Percentiles rank a stretch among this genome's conserved stretches.
phyloP scores from a whole-genome alignment of 2,329 filamentous ascomycete species.

The Blastomyces gilchristii region DNA sequence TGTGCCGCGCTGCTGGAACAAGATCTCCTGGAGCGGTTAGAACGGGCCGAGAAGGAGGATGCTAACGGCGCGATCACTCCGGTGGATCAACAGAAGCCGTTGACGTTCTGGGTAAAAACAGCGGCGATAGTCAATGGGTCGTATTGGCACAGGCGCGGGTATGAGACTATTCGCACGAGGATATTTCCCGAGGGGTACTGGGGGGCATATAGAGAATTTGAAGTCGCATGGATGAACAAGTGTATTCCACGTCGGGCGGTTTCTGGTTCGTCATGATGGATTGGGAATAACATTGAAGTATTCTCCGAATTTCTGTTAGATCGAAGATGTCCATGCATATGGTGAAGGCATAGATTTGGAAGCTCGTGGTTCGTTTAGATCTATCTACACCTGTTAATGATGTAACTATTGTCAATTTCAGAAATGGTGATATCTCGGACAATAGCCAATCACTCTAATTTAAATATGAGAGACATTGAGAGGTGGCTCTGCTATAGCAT shows the following conservation, averaged over 20 bases:
- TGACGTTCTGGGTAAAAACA: constrained; percentile 4
- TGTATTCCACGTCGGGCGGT: neutral
- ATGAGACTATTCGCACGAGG: neutral
- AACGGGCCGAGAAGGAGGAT: neutral
- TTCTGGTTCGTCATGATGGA: neutral
- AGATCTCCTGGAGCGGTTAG: constrained; percentile 3
- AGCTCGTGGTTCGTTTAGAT: neutral
- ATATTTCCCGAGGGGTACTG: constrained; percentile 2
- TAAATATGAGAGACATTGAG: too few relatives aligned
- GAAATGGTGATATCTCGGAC: neutral
- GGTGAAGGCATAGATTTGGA: neutral
- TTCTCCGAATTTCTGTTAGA: neutral
- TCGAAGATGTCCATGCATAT: neutral
- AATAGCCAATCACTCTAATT: too few relatives aligned
- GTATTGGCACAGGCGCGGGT: constrained; percentile 8
- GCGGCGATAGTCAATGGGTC: neutral
- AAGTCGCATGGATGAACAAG: constrained; percentile 1
- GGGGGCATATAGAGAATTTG: neutral
- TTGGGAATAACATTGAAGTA: neutral
- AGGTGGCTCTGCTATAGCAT: too few relatives aligned
- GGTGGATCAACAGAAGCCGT: neutral
- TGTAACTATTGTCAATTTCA: neutral
- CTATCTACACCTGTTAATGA: neutral
- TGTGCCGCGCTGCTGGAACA: constrained; percentile 3
- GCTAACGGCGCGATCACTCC: neutral